Evolutionary conservation across 2,329 filamentous ascomycete species (phyloP), one percentile per base, ranked within the genome.

Genomic region (Cercospora beticola): DNA sequence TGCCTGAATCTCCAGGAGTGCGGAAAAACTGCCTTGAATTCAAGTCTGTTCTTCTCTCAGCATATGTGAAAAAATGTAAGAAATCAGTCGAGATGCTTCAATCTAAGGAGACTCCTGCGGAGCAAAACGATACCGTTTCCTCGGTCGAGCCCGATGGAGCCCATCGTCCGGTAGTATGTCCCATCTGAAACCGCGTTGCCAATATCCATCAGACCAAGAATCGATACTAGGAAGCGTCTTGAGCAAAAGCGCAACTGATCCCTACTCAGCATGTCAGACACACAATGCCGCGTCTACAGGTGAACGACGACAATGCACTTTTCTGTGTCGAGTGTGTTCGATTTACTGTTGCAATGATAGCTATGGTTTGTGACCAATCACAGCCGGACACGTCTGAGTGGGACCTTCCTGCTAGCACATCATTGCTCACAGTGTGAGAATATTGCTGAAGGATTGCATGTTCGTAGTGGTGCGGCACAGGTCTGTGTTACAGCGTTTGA

Each of bases 291-390:
- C 46, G 7, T 21, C 46, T 2, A 30, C 23, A 56, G 16, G 26
- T 26, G 23, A 28, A 56, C 12, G 2, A 28, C 23, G 12, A 56
- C 14, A 26, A 56, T 14, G 12, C 10, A 6, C 3, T 5, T 7
- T 26, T 28, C 23, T 14, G 21, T 3, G n/a, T 28, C 21, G 12
- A 28, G 6, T 28, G 36, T 30, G 49, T n/a, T 28, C 12, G 23
- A 14, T 56, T 6, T n/a, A 2, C 5, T 56, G 49, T 16, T 56
- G 49, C 49, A 56, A 28, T 30, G 23, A 56, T 56, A 56, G 49
- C 49, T 56, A 16, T 61, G 12, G 4, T 54, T n/a, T 30, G 30
- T 40, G 60, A 62, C 65, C 52, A 67, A 67, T 67, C 65, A 67
- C 60, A 57, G 31, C 52, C 12, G 49, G 49, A 63, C 65, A 67